Conservation (phyloP, 805 yeast species). For the Saccharomycopsis sp. region DNA sequence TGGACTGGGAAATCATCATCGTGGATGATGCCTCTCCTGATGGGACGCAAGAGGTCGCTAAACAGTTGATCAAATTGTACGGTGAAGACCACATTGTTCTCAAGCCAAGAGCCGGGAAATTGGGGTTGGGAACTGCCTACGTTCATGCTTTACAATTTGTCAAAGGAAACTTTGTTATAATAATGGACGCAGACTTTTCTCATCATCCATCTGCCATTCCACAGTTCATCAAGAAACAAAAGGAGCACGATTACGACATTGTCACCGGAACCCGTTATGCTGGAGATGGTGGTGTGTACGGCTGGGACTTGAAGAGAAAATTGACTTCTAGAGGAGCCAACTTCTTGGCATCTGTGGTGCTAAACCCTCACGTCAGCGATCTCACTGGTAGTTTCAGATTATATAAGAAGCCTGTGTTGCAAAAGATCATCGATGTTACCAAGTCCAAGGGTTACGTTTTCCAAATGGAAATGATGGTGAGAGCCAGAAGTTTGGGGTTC, state of each 20-base stretch:
- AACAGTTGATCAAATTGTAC: constrained; percentile 48
- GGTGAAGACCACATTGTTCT: constrained; percentile 56
- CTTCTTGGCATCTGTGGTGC: constrained; percentile 63
- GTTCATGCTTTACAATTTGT: constrained; percentile 69
- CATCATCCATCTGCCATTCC: constrained; percentile 81
- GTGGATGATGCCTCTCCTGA: constrained; percentile 80
- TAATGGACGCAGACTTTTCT: constrained; percentile 81
- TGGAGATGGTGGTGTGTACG: constrained; percentile 77
- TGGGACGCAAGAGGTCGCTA: constrained; percentile 71
- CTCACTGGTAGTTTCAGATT: constrained; percentile 73
- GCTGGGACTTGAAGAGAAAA: constrained; percentile 78
- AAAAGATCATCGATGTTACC: constrained; percentile 59
- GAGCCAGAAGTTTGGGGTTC: constrained; percentile 70
- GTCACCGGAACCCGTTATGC: constrained; percentile 53
- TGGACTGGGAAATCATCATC: constrained; percentile 71
- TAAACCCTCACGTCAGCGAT: constrained; percentile 68
- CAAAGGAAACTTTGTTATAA: constrained; percentile 67
- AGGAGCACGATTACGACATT: constrained; percentile 43
- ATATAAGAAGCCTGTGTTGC: constrained; percentile 63
- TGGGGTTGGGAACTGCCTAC: constrained; percentile 76
- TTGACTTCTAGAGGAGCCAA: constrained; percentile 76
- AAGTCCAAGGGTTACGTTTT: constrained; percentile 74
- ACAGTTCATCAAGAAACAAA: constrained; percentile 58
- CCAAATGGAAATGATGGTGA: constrained; percentile 86
- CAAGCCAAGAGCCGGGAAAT: constrained; percentile 68